Evolutionary conservation across 2,329 filamentous ascomycete genomes (phyloP).

Genomic region (Pyrenophora seminiperda): DNA sequence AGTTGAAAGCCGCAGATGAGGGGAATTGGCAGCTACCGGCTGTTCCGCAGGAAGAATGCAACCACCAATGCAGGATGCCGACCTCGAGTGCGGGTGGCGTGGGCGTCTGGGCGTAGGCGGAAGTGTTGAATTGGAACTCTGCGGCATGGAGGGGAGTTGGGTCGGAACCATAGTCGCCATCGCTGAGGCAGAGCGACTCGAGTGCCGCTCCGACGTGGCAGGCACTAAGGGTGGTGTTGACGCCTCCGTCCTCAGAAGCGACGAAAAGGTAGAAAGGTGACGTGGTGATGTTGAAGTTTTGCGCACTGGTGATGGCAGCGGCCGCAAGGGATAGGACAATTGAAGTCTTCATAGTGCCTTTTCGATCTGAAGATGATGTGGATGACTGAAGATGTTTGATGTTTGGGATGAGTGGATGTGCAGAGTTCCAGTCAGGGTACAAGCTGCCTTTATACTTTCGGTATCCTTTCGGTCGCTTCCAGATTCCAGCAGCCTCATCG

Average conservation of each 20-base stretch:
- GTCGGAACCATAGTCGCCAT: slow-evolving; percentile 23
- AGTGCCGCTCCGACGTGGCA: slow-evolving; percentile 58
- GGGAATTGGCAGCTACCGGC: slow-evolving; percentile 8
- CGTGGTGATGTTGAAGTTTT: slow-evolving; percentile 47
- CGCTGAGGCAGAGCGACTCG: slow-evolving; percentile 52
- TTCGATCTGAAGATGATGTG: no score
- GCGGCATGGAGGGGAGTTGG: slow-evolving; percentile 23
- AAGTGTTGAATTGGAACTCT: slow-evolving; percentile 45
- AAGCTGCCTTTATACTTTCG: slow-evolving; percentile 11
- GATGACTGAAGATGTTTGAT: slow-evolving; percentile 3
- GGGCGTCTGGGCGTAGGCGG: slow-evolving; percentile 24
- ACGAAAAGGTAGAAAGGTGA: slow-evolving; percentile 53
- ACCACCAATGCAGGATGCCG: slow-evolving; percentile 51
- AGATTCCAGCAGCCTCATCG: slow-evolving; percentile 10
- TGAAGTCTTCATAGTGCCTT: slow-evolving; percentile 27
- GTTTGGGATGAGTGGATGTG: neutral
- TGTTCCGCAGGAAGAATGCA: no score
- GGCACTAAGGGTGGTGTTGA: slow-evolving; percentile 50
- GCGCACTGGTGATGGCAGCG: slow-evolving; percentile 33
- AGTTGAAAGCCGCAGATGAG: slow-evolving; percentile 45
- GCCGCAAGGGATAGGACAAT: slow-evolving; percentile 31
- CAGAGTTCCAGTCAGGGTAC: neutral
- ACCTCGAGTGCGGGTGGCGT: slow-evolving; percentile 22
- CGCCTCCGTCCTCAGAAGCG: slow-evolving; percentile 44
- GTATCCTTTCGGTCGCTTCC: neutral